A percentile compares a stretch with the other conserved stretches of the same genome.
These are phyloP conservation scores for Patellaria atrata DNA, from an alignment of 495 filamentous ascomycete species.

Conservation along the genomic window DNA sequence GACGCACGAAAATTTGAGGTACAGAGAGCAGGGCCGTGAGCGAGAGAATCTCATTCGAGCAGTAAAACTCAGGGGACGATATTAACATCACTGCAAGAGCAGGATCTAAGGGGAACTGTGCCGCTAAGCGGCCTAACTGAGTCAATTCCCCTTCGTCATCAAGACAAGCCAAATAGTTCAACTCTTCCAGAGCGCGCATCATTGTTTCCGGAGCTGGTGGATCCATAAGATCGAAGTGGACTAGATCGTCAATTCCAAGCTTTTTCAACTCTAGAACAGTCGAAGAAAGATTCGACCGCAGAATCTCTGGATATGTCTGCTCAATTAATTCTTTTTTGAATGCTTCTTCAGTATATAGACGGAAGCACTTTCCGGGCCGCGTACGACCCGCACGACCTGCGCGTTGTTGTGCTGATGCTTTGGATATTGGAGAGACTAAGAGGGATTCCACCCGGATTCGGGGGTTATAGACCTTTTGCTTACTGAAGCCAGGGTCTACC, in stretches of 20 bases:
- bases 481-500: slow-evolving; percentile 96
- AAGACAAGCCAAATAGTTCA: slow-evolving; percentile 92
- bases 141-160: slow-evolving; percentile 94
- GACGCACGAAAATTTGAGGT: slow-evolving; percentile 85
- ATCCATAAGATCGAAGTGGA: slow-evolving; percentile 98
- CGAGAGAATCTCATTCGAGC: slow-evolving; percentile 95
- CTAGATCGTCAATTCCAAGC: slow-evolving; percentile 85
- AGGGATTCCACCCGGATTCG: slow-evolving; percentile 92
- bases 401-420: slow-evolving; percentile 94
- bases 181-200: slow-evolving; percentile 95
- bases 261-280: slow-evolving; percentile 97
- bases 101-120: slow-evolving; percentile 92
- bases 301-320: slow-evolving; percentile 89
- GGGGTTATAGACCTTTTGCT: slow-evolving; percentile 99
- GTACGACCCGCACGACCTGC: slow-evolving; percentile 99
- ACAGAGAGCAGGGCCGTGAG: slow-evolving; percentile 89
- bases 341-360: slow-evolving; percentile 86
- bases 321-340: slow-evolving; percentile 98
- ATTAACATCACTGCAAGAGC: slow-evolving; percentile 96
- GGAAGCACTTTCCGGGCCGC: slow-evolving; percentile 92
- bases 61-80: slow-evolving; percentile 92
- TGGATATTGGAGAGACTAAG: slow-evolving; percentile 89
- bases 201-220: slow-evolving; percentile 95
- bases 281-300: slow-evolving; percentile 83
- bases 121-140: slow-evolving; percentile 67